Conservation (phyloP, 148 eudicot species). For the Drosera capensis region DNA sequence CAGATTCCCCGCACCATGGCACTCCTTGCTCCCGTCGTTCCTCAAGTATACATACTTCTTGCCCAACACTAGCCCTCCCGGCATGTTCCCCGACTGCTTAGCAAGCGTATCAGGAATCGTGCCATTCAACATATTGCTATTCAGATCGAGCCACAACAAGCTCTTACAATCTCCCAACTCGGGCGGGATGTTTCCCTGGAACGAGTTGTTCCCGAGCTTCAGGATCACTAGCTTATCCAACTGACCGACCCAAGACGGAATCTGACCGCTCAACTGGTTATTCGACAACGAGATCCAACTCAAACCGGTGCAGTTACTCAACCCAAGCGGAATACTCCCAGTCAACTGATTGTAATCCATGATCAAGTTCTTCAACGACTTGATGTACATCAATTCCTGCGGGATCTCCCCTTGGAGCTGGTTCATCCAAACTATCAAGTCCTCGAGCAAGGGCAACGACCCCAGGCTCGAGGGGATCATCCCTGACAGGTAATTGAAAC, state of each 20-base stretch:
- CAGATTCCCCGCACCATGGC: background rate
- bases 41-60: background rate
- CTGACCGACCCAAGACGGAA: constrained; percentile 17
- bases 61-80: background rate
- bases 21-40: constrained; percentile 2
- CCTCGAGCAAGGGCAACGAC: constrained; percentile 41
- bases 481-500: constrained; percentile 51
- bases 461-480: constrained; percentile 49
- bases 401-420: constrained; percentile 62
- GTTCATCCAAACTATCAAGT: constrained; percentile 78
- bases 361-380: constrained; percentile 50
- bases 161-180: constrained; percentile 28
- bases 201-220: constrained; percentile 39
- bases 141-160: constrained; percentile 47
- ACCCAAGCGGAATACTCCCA: constrained; percentile 46
- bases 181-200: constrained; percentile 31
- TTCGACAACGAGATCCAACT: constrained; percentile 74
- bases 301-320: constrained; percentile 50
- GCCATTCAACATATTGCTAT: constrained; percentile 34
- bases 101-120: constrained; percentile 28
- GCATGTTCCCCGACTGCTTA: constrained; percentile 9
- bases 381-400: constrained; percentile 36
- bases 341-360: constrained; percentile 58
- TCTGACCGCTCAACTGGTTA: constrained; percentile 11
- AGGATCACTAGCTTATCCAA: constrained; percentile 37